Percentiles rank a stretch among this genome's conserved stretches.
Conservation (phyloP, 345 rosid genomes). For the Mangifera indica region DNA sequence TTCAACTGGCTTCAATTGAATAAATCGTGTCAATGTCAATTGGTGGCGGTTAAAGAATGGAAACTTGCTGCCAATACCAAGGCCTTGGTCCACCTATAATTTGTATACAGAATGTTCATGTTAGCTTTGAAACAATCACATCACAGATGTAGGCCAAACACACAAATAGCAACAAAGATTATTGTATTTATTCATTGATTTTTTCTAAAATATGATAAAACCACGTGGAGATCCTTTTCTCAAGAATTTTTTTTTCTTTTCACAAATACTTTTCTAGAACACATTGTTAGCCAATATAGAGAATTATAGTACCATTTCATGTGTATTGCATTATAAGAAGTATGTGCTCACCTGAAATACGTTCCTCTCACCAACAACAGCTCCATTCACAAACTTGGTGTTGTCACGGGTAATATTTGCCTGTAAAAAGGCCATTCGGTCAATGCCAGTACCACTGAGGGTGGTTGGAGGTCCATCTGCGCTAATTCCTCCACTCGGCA, state of each 20-base stretch:
- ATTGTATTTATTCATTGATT: background rate
- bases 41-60: conserved; percentile 99
- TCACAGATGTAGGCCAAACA: background rate
- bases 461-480: conserved; percentile 99
- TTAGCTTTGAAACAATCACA: conserved; percentile 9
- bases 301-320: background rate
- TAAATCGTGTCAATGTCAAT: conserved; percentile 73
- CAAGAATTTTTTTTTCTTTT: background rate
- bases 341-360: conserved; percentile 81
- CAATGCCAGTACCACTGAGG: conserved; percentile 95
- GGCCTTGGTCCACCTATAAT: conserved; percentile 94
- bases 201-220: background rate
- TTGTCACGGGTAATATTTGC: conserved; percentile 97
- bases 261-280: background rate
- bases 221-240: background rate
- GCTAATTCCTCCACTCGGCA: conserved; percentile 97
- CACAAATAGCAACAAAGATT: background rate
- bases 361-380: conserved; percentile 92
- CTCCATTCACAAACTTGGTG: conserved; percentile 90
- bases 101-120: conserved; percentile 19
- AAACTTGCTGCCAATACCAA: conserved; percentile 90
- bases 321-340: background rate
- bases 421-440: conserved; percentile 86
- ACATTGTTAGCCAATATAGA: conserved; percentile 5
- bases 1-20: conserved; percentile 80